phyloP scores from a whole-genome alignment of 495 filamentous ascomycete genomes.

The Neurospora sp. region DNA sequence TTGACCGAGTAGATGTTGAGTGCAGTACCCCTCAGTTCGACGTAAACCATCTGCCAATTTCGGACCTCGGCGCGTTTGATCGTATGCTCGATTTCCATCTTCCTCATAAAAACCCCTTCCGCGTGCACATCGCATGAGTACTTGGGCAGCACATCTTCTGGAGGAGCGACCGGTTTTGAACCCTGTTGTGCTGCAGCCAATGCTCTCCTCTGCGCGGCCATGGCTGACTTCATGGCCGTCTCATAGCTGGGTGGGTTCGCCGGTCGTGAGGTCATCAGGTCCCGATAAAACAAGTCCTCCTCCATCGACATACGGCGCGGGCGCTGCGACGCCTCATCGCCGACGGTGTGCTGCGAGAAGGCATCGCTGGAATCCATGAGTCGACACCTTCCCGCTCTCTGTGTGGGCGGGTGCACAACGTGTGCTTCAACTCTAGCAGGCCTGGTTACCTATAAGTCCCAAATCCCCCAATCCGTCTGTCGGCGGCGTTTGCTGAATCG shows the following conservation, averaged over 20 bases:
- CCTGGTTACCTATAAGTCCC: background rate
- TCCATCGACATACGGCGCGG: constrained; percentile 30
- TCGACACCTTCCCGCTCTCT: background rate
- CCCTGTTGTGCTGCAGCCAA: background rate
- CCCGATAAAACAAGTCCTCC: constrained; percentile 28
- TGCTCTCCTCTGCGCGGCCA: constrained; percentile 27
- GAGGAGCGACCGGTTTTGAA: background rate
- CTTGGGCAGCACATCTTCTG: constrained; percentile 33
- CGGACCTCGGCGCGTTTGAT: constrained; percentile 41
- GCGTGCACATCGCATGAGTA: constrained; percentile 46
- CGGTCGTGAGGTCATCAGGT: constrained; percentile 25
- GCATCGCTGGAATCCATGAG: constrained; percentile 15
- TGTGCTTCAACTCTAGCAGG: background rate
- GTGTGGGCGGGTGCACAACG: background rate
- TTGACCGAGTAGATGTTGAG: constrained; percentile 47
- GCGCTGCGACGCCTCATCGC: constrained; percentile 15
- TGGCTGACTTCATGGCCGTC: constrained; percentile 20
- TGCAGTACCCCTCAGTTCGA: constrained; percentile 49
- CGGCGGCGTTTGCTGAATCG: background rate
- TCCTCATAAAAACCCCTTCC: constrained; percentile 43
- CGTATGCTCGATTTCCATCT: constrained; percentile 48
- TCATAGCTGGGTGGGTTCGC: constrained; percentile 28
- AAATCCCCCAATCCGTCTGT: background rate
- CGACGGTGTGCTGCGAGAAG: constrained; percentile 22
- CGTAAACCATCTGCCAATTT: constrained; percentile 46